Evolutionary conservation across 805 yeast species (phyloP).

Genomic region (Kodamaea kakaduensis): DNA sequence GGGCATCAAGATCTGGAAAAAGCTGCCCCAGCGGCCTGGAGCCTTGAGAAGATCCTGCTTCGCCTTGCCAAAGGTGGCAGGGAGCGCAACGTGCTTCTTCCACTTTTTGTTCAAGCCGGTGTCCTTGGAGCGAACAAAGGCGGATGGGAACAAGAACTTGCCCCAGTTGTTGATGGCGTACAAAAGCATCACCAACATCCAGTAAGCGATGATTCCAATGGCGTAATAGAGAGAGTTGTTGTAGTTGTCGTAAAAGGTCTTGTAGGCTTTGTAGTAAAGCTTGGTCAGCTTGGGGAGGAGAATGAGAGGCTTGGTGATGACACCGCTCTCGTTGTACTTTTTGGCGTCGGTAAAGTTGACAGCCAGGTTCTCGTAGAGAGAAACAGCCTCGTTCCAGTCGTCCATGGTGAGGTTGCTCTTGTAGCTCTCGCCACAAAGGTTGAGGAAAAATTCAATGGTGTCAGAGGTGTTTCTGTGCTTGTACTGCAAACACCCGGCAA

Average conservation of each 20-base stretch:
- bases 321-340: conserved; percentile 4
- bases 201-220: conserved; percentile 20
- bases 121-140: conserved; percentile 3
- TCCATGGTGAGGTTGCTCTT: not conserved
- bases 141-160: conserved; percentile 26
- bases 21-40: conserved; percentile 12
- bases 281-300: not conserved
- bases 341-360: not conserved
- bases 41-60: conserved; percentile 18
- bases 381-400: not conserved
- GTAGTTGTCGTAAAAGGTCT: conserved; percentile 20
- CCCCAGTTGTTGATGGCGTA: conserved; percentile 13
- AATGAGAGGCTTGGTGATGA: conserved; percentile 6
- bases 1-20: conserved; percentile 30
- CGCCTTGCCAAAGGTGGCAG: conserved; percentile 30
- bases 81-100: conserved; percentile 34
- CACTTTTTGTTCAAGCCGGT: conserved; percentile 22
- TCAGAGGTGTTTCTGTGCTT: conserved; percentile 1
- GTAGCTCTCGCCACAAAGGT: not conserved
- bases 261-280: conserved; percentile 11
- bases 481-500: conserved; percentile 3
- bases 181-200: conserved; percentile 14
- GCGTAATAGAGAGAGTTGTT: conserved; percentile 25
- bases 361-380: not conserved
- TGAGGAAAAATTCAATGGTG: conserved; percentile 4